Evolutionary conservation across 1,284 basidiomycete species (phyloP), one percentile per base, ranked within the genome.

Genomic region (Rhodofomes roseus): DNA sequence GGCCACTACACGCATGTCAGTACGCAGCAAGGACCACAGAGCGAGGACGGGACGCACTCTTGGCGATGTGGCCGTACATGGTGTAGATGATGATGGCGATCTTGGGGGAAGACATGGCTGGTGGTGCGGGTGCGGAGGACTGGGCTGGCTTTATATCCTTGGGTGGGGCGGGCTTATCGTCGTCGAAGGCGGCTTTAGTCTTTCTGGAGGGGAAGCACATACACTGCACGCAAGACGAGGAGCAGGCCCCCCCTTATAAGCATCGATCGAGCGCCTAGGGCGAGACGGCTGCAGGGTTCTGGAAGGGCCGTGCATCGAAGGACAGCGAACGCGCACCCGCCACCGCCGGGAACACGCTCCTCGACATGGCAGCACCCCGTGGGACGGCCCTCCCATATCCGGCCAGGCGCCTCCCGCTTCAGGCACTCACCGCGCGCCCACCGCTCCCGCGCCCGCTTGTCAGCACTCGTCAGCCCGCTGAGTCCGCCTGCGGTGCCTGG

Each of bases 81-180:
- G 87, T 79, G 80, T 95, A 95, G 79, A 92, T 88, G 68, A 92
- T 75, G 68, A 95, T 92, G 59, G 89, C 92, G 70, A 92, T 79
- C 70, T 83, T 85, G 53, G 90, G 87, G 25, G 68, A 56, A 39
- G 69, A 65, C 71, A 73, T 75, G 57, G 67, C 54, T 57, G 59
- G 1, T 29, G 37, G 16, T 34, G 54, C 52, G 41, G 64, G 36
- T 11, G 66, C 48, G 57, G 63, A 16, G 20, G 60, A 29, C 54
- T 44, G 55, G 9, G 61, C 44, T 23, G 60, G 56, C 29, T 59
- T 57, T 58, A 62, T 56, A 53, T 58, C 53, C 46, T 64, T 62
- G 43, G 63, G 53, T 51, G 59, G 56, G 55, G 70, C 53, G 51
- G 57, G 41, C 48, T 62, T 57, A 57, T 68, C 72, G 57, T 70